Evolutionary conservation across 192 early-diverging fungal genomes (phyloP), one percentile per base, ranked within the genome.

Genomic region (Entophlyctis luteolus): DNA sequence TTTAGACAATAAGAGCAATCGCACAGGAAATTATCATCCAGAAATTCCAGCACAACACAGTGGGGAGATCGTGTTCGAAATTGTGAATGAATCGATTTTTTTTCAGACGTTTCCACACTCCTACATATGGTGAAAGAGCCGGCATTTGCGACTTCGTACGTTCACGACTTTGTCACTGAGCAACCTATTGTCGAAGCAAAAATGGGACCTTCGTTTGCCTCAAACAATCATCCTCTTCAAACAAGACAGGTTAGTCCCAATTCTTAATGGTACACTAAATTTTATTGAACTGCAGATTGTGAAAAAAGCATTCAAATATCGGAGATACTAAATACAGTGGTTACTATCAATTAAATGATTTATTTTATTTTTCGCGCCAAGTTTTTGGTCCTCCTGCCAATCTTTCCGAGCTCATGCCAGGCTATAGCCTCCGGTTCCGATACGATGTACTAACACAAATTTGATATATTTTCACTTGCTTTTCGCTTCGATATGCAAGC

Each of bases 261-360:
- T 12, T 18, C 50, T 37, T 38, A 42, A 31, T 34, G 55, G 20
- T 59, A 6, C 20, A 59, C 6, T 29, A 29, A 39, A 14, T 45
- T 45, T 32, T 48, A 36, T 48, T 58, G 28, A 0, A 20, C 36
- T 8, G 16, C 32, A 71, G 70, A 71, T 71, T 57, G 70, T 71
- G 14, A 34, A 16, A 31, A 71, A 71, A 31, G 70, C 70, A 3
- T 71, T 71, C 60, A 71, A 71, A 38, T 71, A 71, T 38, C 48
- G 63, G 3, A 22, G 63, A 55, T 66, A 66, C 48, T 27, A 52
- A 22, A 23, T 14, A 6, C 20, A 52, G 6, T 22, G 5, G 27
- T 23, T 22, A 22, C 27, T 27, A 52, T 23, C 49, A 18, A 52
- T 10, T 52, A 18, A 14, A 6, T 52, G 49, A 52, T n/a, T n/a